These are phyloP conservation scores for Trichoderma polysporum DNA, from an alignment of 2,329 filamentous ascomycete species.

Conservation along the genomic window DNA sequence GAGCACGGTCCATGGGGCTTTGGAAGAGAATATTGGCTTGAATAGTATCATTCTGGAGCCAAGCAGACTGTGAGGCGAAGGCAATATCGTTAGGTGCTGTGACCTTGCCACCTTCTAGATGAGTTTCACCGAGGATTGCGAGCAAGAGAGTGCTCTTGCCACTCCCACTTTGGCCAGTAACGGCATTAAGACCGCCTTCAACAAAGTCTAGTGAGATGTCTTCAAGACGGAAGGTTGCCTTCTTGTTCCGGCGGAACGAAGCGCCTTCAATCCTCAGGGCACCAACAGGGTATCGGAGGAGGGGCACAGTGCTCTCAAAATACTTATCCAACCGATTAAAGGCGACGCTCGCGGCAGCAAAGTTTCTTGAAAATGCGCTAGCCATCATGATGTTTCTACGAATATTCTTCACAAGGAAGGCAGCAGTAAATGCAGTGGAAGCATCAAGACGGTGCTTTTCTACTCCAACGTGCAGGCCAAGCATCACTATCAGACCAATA, in stretches of 20 bases:
- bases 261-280: constrained; percentile 47
- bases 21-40: constrained; percentile 57
- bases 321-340: constrained; percentile 55
- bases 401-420: constrained; percentile 53
- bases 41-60: constrained; percentile 58
- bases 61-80: constrained; percentile 57
- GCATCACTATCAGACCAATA: constrained; percentile 53
- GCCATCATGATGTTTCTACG: constrained; percentile 53
- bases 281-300: constrained; percentile 49
- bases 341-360: constrained; percentile 42
- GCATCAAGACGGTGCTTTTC: constrained; percentile 50
- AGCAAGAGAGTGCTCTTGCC: constrained; percentile 58
- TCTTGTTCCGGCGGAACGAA: constrained; percentile 50
- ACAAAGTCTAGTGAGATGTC: constrained; percentile 53
- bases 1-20: constrained; percentile 48
- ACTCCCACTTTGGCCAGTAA: constrained; percentile 55
- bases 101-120: constrained; percentile 48
- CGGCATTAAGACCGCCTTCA: constrained; percentile 53
- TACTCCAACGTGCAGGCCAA: constrained; percentile 51
- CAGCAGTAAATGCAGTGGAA: constrained; percentile 58
- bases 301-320: constrained; percentile 50
- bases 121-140: constrained; percentile 55
- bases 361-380: constrained; percentile 42
- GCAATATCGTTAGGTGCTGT: constrained; percentile 53
- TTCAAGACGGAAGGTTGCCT: constrained; percentile 49